Conservation (phyloP, 2,329 filamentous ascomycete species). For the Lomentospora prolificans region DNA sequence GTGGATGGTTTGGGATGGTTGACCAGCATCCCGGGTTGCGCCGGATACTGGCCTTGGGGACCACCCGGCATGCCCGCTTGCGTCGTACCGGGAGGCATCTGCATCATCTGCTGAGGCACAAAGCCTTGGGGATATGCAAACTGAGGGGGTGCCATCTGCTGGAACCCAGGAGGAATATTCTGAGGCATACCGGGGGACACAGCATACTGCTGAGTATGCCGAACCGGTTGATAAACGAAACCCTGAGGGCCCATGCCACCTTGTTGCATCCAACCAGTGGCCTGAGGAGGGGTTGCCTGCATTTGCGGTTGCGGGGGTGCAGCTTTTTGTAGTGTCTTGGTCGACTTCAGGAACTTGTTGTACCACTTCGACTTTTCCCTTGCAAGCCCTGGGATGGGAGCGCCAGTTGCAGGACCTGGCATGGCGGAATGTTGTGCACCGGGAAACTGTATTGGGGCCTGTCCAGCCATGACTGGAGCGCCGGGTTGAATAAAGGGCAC, state of each 20-base stretch:
- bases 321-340: slow-evolving; percentile 4
- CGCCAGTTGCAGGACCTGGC: neutral
- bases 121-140: neutral
- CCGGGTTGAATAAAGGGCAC: no score
- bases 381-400: neutral
- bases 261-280: neutral
- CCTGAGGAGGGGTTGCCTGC: neutral
- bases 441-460: neutral
- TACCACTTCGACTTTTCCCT: slow-evolving; percentile 6
- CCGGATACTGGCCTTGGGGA: neutral
- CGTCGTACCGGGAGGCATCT: neutral
- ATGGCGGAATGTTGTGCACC: neutral
- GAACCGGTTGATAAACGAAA: neutral
- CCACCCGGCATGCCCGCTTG: neutral
- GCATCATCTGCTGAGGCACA: neutral
- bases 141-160: neutral
- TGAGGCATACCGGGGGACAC: neutral
- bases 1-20: neutral
- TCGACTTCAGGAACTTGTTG: slow-evolving; percentile 3
- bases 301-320: neutral
- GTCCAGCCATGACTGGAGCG: neutral
- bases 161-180: neutral
- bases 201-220: neutral
- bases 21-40: neutral
- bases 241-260: neutral